Evolutionary conservation across 495 filamentous ascomycete genomes (phyloP), one percentile per base, ranked within the genome.

Genomic region (Penicillium ochrochloron): DNA sequence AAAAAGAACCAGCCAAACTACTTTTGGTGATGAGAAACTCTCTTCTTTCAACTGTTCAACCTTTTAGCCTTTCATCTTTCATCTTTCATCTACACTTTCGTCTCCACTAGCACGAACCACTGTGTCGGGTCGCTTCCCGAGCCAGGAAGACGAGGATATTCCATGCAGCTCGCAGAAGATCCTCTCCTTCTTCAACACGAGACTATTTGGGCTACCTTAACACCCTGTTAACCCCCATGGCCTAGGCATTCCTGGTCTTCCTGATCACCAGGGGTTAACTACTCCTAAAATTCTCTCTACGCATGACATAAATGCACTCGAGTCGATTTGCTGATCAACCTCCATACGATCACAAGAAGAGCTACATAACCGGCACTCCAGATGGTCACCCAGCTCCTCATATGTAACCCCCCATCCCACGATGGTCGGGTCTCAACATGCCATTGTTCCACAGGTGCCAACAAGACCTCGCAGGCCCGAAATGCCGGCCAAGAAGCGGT

Each of bases 41-140:
- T 33, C 8, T 33, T 33, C 8, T 33, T 9, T 33, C 31, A 33
- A 33, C 5, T 33, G 5, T 9, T 17, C 14, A 41, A 41, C 11
- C 37, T 41, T 12, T 41, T 11, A 14, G 6, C 39, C 21, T 33
- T 54, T 31, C 33, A 19, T 15, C 33, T 3, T 46, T 46, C 31
- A 50, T 31, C 7, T n/a, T 27, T 17, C 11, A 31, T 12, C 52
- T 34, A 25, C 31, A 14, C 34, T 4, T 27, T 27, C 25, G 46
- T 41, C 31, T 34, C 60, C 52, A 56, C 60, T 17, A 33, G 37
- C n/a, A 21, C 37, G 52, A 58, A 52, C 61, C 61, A 58, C 9
- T 58, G 9, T 52, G 53, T 42, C 61, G 61, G 61, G 53, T 57
- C 41, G 25, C 9, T 11, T 19, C 39, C 51, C 17, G 54, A 42